Base-by-base conservation (phyloP, 371 early-diverging fungal species). In the Umbelopsis sp. region DNA sequence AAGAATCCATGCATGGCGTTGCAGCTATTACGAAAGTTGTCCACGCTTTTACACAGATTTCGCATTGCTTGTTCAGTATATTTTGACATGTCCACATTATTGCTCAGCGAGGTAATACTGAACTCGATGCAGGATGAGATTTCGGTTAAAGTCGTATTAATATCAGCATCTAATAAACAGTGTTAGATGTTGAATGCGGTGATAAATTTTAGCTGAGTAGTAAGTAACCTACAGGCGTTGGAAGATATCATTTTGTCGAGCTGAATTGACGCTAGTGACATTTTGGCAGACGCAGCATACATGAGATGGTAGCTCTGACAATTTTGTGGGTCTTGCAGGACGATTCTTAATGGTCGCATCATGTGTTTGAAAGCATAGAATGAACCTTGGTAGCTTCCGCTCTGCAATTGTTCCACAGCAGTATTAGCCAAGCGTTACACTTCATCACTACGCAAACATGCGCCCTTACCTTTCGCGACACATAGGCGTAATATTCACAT, bases 401-500 rank as follows among this genome's bases (percentile, higher is more conserved):
- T 66, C 75, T 75, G 41, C 41, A 41, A 51, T 25, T 11, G 44
- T 12, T 50, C 22, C 0, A 16, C 1, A 20, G 57, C n/a, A 44
- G 14, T 18, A 44, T 35, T 44, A 44, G 14, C 7, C 20, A 20
- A 14, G 9, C 22, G 2, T 25, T 29, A 12, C 24, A 32, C 8
- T 10, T 12, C 25, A 9, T 18, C 8, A 0, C 1, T 57, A 7
- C 18, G 5, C 6, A 44, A 41, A 1, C n/a, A 5, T 12, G 11
- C 18, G 14, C 35, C 38, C 20, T 3, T 77, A 77, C 77, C 69
- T 82, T 82, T 50, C 74, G 68, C 3, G 82, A 72, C 1, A 69
- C 69, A 46, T 57, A 50, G 4, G 63, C 78, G 64, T 66, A 71
- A 52, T 79, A 83, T 51, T 83, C 80, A 48, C 81, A 80, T 9